Evolutionary conservation across 1,284 basidiomycete genomes (phyloP), one percentile per base, ranked within the genome.

Genomic region (Rhodotorula sp.): DNA sequence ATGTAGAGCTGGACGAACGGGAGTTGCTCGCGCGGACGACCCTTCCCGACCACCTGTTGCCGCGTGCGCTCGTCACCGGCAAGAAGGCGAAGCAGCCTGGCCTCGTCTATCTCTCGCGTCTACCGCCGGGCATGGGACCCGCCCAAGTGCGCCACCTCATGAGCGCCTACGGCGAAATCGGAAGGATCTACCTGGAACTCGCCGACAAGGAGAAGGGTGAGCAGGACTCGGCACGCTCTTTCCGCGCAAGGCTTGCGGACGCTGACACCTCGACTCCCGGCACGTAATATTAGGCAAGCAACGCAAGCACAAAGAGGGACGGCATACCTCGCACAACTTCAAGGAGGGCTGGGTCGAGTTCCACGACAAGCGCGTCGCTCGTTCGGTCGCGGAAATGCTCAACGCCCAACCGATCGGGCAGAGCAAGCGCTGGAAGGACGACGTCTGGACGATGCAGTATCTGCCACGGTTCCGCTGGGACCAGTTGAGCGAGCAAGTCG

Each of bases 371-470:
- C 89, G 87, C 65, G 86, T 97, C 39, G 97, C 94, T 0, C 88
- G 94, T 61, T 90, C 88, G 46, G 90, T 96, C 2, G 96, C 97
- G 10, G 91, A 88, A 69, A 93, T 98, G 91, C 85, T 99, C 74
- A 99, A 99, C 80, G 97, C 96, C 1, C 90, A 95, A 79, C 88
- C 93, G 0, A 96, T 99, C 74, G 97, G 79, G 68, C 95, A 95
- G 81, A 91, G 92, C 7, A 86, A 87, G 12, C 86, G 92, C 70
- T 98, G 93, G 92, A 86, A 92, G 79, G 94, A 99, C 80, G 95
- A 99, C 76, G 89, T 99, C 12, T 99, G 97, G 97, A 98, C 97
- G 58, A 97, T 99, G 93, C 96, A 96, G 81, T 99, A 99, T 80
- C 85, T 99, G 64, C 93, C 93, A 12, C 91, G 89, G 75, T 99